Base-by-base conservation (phyloP, 257 asterid genomes). In the Salvia hispanica region DNA sequence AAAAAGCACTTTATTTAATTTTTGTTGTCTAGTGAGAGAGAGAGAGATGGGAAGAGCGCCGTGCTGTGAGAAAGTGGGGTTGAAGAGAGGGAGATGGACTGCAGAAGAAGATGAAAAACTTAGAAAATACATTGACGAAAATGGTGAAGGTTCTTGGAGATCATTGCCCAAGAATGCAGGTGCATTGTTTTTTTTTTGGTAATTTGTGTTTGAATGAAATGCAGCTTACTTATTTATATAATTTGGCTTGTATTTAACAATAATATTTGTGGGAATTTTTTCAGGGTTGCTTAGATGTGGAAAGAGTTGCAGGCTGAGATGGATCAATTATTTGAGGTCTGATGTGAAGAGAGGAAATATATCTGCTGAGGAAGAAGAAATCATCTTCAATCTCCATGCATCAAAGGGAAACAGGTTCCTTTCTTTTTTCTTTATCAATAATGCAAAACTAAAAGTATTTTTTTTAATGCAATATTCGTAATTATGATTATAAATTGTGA, bases 81-180 rank as follows among this genome's bases (percentile, higher is more conserved):
- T 92, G 13, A 90, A 76, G 39, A 82, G 90, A 60, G 98, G 98
- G 46, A 82, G 92, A 75, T 92, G 98, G 97, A 86, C 96, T 5
- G 74, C 82, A 0, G 98, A 92, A 59, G 98, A 92, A 83, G 97
- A 92, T 66, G 82, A 82, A 13, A 71, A 74, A 14, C 87, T 92
- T 33, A 70, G 71, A 50, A 86, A 81, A 5, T 92, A 88, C 68
- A 88, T 92, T 16, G 58, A 72, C 52, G 79, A 79, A 7, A 74
- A 88, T 54, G 98, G 98, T 6, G 96, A 92, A 79, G 98, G 97
- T 45, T 86, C 88, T 1, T 92, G 96, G 97, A 86, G 97, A 76
- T 80, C 96, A 5, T 68, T 92, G 40, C 98, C 98, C 61, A 84
- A 86, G 70, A 87, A 92, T 83, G 98, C 98, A 34, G 98, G 98